Conservation (phyloP, 768 basidiomycete species). For the Tricholoma sp. region DNA sequence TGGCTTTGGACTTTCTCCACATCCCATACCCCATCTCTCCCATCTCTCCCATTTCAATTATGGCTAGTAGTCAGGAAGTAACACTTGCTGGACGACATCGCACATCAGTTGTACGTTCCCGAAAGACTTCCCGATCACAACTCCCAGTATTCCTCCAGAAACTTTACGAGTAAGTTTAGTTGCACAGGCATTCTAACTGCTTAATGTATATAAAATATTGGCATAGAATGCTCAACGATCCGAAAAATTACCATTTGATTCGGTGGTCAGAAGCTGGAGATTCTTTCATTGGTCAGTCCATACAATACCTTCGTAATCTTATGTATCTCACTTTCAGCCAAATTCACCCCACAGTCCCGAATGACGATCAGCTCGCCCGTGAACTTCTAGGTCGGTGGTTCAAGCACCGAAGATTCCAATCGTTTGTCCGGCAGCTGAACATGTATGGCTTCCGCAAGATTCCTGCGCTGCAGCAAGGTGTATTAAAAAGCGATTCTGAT, state of each 20-base stretch:
- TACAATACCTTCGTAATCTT: neutral
- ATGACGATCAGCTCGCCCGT: slow-evolving; percentile 85
- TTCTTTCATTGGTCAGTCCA: slow-evolving; percentile 75
- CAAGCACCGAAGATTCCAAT: slow-evolving; percentile 94
- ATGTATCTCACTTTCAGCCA: neutral
- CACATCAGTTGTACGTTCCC: slow-evolving; percentile 22
- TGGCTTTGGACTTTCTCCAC: neutral
- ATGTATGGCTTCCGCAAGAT: slow-evolving; percentile 97
- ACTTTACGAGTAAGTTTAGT: slow-evolving; percentile 70
- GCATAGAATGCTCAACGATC: slow-evolving; percentile 86
- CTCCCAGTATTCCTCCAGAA: slow-evolving; percentile 88
- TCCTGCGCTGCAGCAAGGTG: slow-evolving; percentile 93
- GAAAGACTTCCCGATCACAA: slow-evolving; percentile 32
- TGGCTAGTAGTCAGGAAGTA: slow-evolving; percentile 25
- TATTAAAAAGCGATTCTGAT: slow-evolving; percentile 75
- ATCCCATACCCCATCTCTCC: too few relatives aligned
- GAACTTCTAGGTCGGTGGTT: slow-evolving; percentile 92
- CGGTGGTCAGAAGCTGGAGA: slow-evolving; percentile 89
- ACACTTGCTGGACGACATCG: slow-evolving; percentile 18
- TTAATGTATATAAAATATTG: slow-evolving; percentile 1
- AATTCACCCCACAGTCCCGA: slow-evolving; percentile 55
- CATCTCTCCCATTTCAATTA: slow-evolving; percentile 2
- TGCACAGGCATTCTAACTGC: slow-evolving; percentile 7
- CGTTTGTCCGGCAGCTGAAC: slow-evolving; percentile 90
- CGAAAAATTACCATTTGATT: slow-evolving; percentile 76